Evolutionary conservation across 2,329 filamentous ascomycete genomes (phyloP), one percentile per base, ranked within the genome.

Genomic region (Scytalidium sp.): DNA sequence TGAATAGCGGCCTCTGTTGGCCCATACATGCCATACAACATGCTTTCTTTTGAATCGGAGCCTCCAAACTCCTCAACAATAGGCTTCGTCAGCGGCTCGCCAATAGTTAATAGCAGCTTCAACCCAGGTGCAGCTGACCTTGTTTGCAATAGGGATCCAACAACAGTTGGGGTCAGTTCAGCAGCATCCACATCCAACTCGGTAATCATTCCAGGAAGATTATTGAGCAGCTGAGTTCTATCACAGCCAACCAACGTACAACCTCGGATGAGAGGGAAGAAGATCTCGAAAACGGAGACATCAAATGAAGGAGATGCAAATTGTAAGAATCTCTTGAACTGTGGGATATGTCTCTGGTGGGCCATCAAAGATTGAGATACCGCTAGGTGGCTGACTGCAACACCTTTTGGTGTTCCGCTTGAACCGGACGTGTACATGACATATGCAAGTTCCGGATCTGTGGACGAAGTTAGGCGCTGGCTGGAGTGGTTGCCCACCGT

Each of bases 401-500:
- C 92, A 1, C 91, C 92, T 71, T 97, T 97, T 0, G 92, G 92
- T 3, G 84, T 83, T 11, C 92, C 92, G 1, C 91, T 96, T 4
- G 90, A 95, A 3, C 91, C 91, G 42, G 90, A 95, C 1, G 92
- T 96, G 66, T 96, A 97, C 83, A 96, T 91, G 51, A 96, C 81
- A 71, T 97, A 97, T 20, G 92, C 90, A 20, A 92, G 66, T 52
- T 66, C 58, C 13, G 39, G 46, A 19, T 32, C 17, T 10, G 43
- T 27, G 4, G 21, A 23, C 4, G 40, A 19, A 21, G 7, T n/a
- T 15, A 20, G 20, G 19, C n/a, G n/a, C n/a, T 8, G 32, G 17
- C 11, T 4, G 8, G 15, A 6, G 17, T 23, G 19, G n/a, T 11
- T 10, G 22, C 21, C 27, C 17, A 21, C n/a, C 13, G 52, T 36